Percentiles rank a stretch among this genome's conserved stretches.
These are phyloP conservation scores for Fusarium metavorans DNA, from an alignment of 2,329 filamentous ascomycete genomes.

Conservation along the genomic window DNA sequence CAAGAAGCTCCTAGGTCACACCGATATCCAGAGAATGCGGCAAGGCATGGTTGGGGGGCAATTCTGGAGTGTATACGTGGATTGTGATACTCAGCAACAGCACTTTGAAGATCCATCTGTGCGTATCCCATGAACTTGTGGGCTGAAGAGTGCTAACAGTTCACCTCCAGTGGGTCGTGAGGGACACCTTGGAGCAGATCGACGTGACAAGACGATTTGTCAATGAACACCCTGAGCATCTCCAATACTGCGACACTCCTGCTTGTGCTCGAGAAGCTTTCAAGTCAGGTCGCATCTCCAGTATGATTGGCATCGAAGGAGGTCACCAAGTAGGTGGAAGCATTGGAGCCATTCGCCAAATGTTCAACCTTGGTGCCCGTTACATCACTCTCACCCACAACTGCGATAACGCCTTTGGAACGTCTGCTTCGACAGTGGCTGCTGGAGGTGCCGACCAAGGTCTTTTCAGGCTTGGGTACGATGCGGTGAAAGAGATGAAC, in stretches of 20 bases:
- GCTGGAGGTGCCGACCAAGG: conserved; percentile 38
- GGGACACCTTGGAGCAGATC: conserved; percentile 47
- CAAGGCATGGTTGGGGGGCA: conserved; percentile 46
- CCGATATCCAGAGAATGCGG: conserved; percentile 44
- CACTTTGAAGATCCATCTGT: conserved; percentile 43
- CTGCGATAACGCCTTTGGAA: conserved; percentile 48
- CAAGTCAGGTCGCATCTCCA: conserved; percentile 47
- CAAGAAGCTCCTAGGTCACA: conserved; percentile 40
- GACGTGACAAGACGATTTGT: conserved; percentile 48
- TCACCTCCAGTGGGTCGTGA: conserved; percentile 6
- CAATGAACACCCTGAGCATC: conserved; percentile 34
- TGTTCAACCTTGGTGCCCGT: conserved; percentile 52
- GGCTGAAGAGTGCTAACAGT: not conserved
- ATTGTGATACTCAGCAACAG: conserved; percentile 37
- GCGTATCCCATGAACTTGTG: not conserved
- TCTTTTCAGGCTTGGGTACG: conserved; percentile 42
- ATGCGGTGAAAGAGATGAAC: conserved; percentile 51
- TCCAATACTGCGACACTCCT: conserved; percentile 44
- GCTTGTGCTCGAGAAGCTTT: conserved; percentile 47
- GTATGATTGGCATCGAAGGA: conserved; percentile 54
- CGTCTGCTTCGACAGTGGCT: conserved; percentile 46
- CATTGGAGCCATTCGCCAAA: conserved; percentile 49
- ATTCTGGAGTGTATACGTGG: conserved; percentile 46
- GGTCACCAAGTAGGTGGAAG: conserved; percentile 50
- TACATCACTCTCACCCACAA: conserved; percentile 53